Conservation (phyloP, 352 stramenopile genomes). For the Thalassiosira mediterranea region DNA sequence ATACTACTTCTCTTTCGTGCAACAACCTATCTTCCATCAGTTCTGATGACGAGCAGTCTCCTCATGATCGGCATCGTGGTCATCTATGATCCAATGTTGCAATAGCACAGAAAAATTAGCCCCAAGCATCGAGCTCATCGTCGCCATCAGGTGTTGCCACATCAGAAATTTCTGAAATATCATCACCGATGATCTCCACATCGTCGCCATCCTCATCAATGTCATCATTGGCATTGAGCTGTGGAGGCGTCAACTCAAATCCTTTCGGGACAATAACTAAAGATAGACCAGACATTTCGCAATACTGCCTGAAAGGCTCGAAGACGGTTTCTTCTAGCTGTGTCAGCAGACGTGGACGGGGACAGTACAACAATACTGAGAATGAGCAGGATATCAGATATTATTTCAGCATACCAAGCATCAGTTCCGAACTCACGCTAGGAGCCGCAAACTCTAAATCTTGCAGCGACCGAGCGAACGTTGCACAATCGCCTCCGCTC, state of each 20-base stretch:
- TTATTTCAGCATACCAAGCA: not conserved
- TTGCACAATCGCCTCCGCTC: slow-evolving; percentile 36
- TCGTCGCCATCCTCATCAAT: slow-evolving; percentile 11
- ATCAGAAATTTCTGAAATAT: not conserved
- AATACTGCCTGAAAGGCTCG: slow-evolving; percentile 26
- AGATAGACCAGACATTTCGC: slow-evolving; percentile 9
- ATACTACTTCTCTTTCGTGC: too few relatives aligned
- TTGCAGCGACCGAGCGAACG: slow-evolving; percentile 46
- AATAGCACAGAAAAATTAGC: not conserved
- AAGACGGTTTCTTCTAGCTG: slow-evolving; percentile 32
- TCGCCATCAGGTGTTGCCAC: not conserved
- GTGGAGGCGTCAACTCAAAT: slow-evolving; percentile 36
- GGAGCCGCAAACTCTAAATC: slow-evolving; percentile 47
- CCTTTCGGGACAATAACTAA: slow-evolving; percentile 26
- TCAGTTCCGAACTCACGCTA: slow-evolving; percentile 12
- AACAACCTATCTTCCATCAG: too few relatives aligned
- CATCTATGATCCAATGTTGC: not conserved
- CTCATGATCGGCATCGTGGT: not conserved
- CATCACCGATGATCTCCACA: too few relatives aligned
- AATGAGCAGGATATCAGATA: slow-evolving; percentile 1
- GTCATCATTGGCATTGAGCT: slow-evolving; percentile 29
- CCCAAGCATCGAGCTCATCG: not conserved
- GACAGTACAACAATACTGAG: too few relatives aligned
- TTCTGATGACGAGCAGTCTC: not conserved
- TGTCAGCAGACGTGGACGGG: not conserved